Evolutionary conservation across 2,329 filamentous ascomycete genomes (phyloP).

Genomic region (Colletotrichum nymphaeae): DNA sequence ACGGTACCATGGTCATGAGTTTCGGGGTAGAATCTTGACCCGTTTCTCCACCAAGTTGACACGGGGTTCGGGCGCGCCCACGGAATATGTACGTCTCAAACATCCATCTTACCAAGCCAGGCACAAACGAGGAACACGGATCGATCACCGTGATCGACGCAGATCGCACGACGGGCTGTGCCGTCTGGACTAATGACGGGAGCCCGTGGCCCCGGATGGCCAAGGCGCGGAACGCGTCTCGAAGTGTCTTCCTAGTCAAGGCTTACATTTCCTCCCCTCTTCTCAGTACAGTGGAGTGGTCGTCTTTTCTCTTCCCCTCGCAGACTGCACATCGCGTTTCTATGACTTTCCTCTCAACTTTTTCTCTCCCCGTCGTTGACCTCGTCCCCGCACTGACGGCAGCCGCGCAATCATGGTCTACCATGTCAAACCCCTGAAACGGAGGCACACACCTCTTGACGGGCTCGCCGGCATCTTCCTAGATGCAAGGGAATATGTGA

Average conservation of each 20-base stretch:
- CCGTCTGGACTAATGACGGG: constrained; percentile 4
- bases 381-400: constrained; percentile 17
- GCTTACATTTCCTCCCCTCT: background rate
- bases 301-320: background rate
- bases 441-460: background rate
- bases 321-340: background rate
- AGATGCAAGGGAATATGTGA: background rate
- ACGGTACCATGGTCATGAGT: background rate
- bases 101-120: background rate
- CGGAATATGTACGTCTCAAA: background rate
- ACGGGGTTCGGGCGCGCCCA: background rate
- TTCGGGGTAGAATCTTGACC: background rate
- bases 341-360: background rate
- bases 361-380: background rate
- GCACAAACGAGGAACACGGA: background rate
- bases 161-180: constrained; percentile 1
- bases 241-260: background rate
- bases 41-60: background rate
- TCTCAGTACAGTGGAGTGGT: background rate
- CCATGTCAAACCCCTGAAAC: constrained; percentile 21
- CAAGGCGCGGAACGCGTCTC: constrained; percentile 22
- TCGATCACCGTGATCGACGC: constrained; percentile 1
- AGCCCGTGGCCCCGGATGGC: background rate
- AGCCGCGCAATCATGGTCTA: background rate
- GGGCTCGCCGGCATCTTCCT: background rate